Evolutionary conservation across 2,329 filamentous ascomycete genomes (phyloP), one percentile per base, ranked within the genome.

Genomic region (Drechslerella dactyloides): DNA sequence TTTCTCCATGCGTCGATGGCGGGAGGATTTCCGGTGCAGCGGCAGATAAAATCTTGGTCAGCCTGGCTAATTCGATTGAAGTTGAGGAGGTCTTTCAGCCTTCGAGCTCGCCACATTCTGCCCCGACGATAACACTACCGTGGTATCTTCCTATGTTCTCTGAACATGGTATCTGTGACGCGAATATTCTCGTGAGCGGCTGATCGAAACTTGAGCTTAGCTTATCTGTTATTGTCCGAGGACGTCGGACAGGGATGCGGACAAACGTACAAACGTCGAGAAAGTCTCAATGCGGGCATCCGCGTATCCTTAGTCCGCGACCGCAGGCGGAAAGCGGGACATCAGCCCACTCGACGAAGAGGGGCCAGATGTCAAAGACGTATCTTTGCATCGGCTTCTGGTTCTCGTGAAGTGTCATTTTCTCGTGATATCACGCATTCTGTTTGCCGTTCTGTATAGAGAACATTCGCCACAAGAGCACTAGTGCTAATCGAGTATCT

Each of bases 171-270:
- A 8, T 33, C 8, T 8, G 3, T 33, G 8, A 4, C 27, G 8
- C 27, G 27, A 23, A 15, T n/a, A n/a, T n/a, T n/a, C n/a, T n/a
- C n/a, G 24, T 40, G n/a, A 48, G 50, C 37, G 27, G 55, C n/a
- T n/a, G n/a, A n/a, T n/a, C n/a, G 55, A 33, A 59, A 59, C 37
- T 35, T 48, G 35, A 37, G 17, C 40, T 23, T 24, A 46, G 11
- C n/a, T 30, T 17, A 48, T 33, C 27, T 33, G 27, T 3, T 8
- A 4, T 33, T 33, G 27, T 33, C 3, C 27, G 27, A 33, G 27
- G 27, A 33, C 8, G 27, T 3, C 27, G 27, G 27, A 33, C 3
- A 3, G 27, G 27, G 27, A 33, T 17, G 37, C 11, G 37, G 5
- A 4, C n/a, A 17, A 6, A 17, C 37, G 13, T 37, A 37, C 33